Percentiles rank a stretch among this genome's conserved stretches.
Evolutionary conservation across 163 green algal species (phyloP).

Genomic region (Scenedesmus sp.): DNA sequence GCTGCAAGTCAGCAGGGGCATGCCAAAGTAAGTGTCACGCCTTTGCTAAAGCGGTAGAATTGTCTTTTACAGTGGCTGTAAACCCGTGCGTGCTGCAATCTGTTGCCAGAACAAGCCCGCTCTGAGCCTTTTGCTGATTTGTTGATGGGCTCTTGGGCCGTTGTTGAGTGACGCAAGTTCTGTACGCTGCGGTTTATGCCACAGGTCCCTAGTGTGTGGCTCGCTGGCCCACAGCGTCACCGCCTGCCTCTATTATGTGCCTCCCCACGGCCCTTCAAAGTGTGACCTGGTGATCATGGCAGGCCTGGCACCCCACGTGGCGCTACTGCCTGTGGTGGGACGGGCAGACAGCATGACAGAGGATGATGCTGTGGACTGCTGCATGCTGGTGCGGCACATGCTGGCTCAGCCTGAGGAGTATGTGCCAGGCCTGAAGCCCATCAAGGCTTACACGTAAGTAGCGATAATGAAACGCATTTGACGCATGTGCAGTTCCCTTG

Average conservation of each 20-base stretch:
- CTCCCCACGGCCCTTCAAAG: neutral
- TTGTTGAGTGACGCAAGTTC: no score
- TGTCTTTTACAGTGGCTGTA: no score
- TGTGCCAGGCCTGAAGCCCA: neutral
- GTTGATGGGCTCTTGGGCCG: no score
- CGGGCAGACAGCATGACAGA: slow-evolving; percentile 8
- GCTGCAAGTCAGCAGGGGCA: neutral
- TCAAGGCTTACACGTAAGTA: neutral
- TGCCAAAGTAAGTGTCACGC: no score
- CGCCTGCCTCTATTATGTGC: slow-evolving; percentile 23
- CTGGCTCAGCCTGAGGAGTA: neutral
- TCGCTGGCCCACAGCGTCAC: slow-evolving; percentile 15
- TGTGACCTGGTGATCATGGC: slow-evolving; percentile 22
- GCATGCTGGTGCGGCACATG: neutral
- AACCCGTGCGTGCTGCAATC: no score
- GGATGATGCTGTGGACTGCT: neutral
- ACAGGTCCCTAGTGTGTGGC: neutral
- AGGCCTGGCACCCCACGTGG: neutral
- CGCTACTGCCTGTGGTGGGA: neutral
- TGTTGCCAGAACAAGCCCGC: no score
- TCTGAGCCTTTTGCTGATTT: no score
- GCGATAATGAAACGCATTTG: neutral
- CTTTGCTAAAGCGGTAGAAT: no score
- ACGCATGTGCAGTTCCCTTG: no score
- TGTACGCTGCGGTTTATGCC: neutral